Evolutionary conservation across 306 rosid species (phyloP), one percentile per base, ranked within the genome.

Genomic region (Carpinus fangiana): DNA sequence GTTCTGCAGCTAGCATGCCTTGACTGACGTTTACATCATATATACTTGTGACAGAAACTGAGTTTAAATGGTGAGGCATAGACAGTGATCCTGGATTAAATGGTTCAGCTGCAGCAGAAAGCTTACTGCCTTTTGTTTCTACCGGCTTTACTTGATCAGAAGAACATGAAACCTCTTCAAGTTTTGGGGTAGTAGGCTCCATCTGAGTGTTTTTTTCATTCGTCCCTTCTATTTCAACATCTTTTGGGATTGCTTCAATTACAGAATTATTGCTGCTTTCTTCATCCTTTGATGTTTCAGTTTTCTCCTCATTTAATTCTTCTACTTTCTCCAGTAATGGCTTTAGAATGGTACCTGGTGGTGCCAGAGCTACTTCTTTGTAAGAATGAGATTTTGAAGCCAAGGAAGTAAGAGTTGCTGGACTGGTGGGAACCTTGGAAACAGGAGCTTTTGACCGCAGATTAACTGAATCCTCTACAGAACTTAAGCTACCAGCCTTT

Each of bases 301-400:
- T 76, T 45, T 79, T 84, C 78, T 73, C 82, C 62, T 60, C 82
- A 23, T 84, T 85, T 38, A 38, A 3, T 28, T 73, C 77, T 65
- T 84, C 94, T 51, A 73, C 72, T 86, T 87, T 89, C 67, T 88
- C 97, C 67, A 71, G 66, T 73, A 81, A 66, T 26, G 91, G 92
- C 89, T 86, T 87, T 76, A 88, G 83, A 82, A 92, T 86, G 0
- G 98, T 91, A 62, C 98, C 98, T 62, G 98, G 98, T 12, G 98
- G 97, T 71, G 98, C 96, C 82, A 89, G 70, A 75, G 98, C 98
- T 55, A 95, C 98, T 88, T 92, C 96, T 89, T 95, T 95, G 95
- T 95, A 95, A 53, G 98, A 91, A 80, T 92, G 54, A 80, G 93
- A 88, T 82, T 91, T 92, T 51, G 91, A 92, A 76, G 98, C 88